Evolutionary conservation across 2,329 filamentous ascomycete genomes (phyloP).

Genomic region (Cercospora janseana): DNA sequence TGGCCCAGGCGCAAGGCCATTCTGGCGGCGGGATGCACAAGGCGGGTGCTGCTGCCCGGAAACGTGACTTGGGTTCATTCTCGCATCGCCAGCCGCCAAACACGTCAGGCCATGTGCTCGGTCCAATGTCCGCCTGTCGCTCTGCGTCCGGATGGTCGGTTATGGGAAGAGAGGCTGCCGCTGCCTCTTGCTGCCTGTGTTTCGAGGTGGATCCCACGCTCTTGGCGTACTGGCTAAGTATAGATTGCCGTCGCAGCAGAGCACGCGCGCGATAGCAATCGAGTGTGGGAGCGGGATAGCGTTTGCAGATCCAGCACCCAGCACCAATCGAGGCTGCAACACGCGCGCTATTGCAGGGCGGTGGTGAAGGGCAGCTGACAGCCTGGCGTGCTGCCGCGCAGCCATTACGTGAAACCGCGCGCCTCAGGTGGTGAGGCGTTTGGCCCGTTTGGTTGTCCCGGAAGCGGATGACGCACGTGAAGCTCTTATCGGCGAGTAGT

Average conservation of each 20-base stretch:
- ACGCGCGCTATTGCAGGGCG: not conserved
- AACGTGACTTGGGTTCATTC: slow-evolving; percentile 21
- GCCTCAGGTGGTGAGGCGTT: too few species aligned
- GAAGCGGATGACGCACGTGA: not conserved
- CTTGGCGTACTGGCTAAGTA: too few species aligned
- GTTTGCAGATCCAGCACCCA: too few species aligned
- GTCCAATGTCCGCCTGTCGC: not conserved
- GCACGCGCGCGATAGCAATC: too few species aligned
- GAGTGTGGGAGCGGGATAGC: too few species aligned
- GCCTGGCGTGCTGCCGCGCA: not conserved
- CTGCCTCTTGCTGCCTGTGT: too few species aligned
- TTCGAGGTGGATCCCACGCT: slow-evolving; percentile 7
- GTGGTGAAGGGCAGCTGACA: not conserved
- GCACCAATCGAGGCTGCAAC: too few species aligned
- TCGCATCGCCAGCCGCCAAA: slow-evolving; percentile 16
- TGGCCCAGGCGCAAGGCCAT: slow-evolving; percentile 31
- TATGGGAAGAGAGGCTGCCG: too few species aligned
- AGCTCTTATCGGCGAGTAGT: not conserved
- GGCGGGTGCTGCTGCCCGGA: slow-evolving; percentile 12
- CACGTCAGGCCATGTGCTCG: slow-evolving; percentile 17
- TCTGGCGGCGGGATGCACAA: slow-evolving; percentile 18
- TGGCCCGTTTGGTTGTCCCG: too few species aligned
- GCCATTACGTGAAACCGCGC: slow-evolving; percentile 1
- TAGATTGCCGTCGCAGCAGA: too few species aligned
- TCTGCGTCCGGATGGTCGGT: not conserved